Conservation (phyloP, 108 stramenopile species). For the Discostella stelligeroides region DNA sequence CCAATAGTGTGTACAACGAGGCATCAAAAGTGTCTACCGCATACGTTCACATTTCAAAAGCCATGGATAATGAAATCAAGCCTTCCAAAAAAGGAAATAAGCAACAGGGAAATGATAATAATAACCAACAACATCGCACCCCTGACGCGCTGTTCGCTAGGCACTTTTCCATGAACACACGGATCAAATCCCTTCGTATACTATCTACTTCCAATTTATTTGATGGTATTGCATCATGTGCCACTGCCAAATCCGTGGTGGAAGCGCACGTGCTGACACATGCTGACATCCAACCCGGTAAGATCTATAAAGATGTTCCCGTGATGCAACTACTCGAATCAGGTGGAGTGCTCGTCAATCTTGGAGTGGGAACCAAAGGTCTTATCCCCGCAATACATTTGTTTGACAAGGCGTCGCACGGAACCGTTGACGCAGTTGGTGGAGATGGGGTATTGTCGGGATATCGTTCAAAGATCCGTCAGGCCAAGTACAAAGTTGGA, state of each 20-base stretch:
- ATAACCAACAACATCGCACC: conserved; percentile 28
- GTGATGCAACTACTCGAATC: conserved; percentile 61
- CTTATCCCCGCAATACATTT: conserved; percentile 74
- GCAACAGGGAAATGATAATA: not conserved
- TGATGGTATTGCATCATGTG: conserved; percentile 81
- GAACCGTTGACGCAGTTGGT: conserved; percentile 42
- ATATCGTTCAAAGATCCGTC: conserved; percentile 66
- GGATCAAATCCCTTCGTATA: conserved; percentile 69
- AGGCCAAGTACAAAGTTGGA: conserved; percentile 74
- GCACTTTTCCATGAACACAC: conserved; percentile 70
- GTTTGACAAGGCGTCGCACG: conserved; percentile 58
- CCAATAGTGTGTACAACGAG: conserved; percentile 52
- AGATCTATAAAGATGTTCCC: conserved; percentile 73
- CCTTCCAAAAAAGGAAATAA: conserved; percentile 41
- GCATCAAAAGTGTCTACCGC: conserved; percentile 57
- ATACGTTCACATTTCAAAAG: conserved; percentile 90
- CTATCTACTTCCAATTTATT: conserved; percentile 64
- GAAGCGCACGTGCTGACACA: conserved; percentile 81
- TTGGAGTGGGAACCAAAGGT: conserved; percentile 70
- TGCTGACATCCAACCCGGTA: conserved; percentile 69
- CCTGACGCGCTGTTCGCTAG: conserved; percentile 70
- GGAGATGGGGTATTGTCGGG: too few relatives aligned
- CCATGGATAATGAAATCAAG: conserved; percentile 59
- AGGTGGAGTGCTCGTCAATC: conserved; percentile 69
- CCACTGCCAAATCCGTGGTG: conserved; percentile 74